Conservation (phyloP, 1,139 yeast species). For the Geotrichum restrictum region DNA sequence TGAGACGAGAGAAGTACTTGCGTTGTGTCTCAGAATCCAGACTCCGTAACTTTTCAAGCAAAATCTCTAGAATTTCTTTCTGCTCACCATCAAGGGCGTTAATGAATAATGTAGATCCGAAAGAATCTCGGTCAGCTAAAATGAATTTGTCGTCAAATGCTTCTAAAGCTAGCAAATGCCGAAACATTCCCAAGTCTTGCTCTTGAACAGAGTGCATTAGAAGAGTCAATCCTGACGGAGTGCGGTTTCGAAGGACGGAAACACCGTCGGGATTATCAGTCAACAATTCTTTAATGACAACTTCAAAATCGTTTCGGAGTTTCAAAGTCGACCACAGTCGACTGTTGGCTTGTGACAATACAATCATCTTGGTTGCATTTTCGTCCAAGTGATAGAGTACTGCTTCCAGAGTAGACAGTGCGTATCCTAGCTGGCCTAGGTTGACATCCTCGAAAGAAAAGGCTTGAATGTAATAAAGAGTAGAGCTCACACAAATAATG, state of each 20-base stretch:
- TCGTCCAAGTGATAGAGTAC: constrained; percentile 60
- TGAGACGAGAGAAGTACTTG: constrained; percentile 52
- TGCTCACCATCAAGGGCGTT: constrained; percentile 59
- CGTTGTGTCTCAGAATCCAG: not conserved
- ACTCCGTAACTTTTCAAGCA: constrained; percentile 37
- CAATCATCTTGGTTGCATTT: constrained; percentile 44
- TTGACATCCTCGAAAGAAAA: constrained; percentile 52
- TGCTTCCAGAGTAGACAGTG: constrained; percentile 77
- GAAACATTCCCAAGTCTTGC: constrained; percentile 40
- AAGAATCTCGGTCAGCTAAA: constrained; percentile 55
- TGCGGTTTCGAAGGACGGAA: constrained; percentile 51
- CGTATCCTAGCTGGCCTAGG: constrained; percentile 56
- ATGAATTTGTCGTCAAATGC: constrained; percentile 65
- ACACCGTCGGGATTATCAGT: constrained; percentile 36
- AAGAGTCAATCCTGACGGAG: constrained; percentile 64
- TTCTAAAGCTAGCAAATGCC: constrained; percentile 45
- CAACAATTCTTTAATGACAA: constrained; percentile 6
- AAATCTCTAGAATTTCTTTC: constrained; percentile 47
- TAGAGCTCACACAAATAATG: constrained; percentile 57
- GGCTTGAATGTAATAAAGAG: constrained; percentile 59
- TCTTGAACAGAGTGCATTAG: constrained; percentile 34
- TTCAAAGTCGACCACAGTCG: constrained; percentile 53
- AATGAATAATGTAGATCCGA: constrained; percentile 54
- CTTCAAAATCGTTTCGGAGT: constrained; percentile 7
- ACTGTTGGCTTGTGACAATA: constrained; percentile 48